These are phyloP conservation scores for Cytospora chrysosperma DNA, from an alignment of 2,329 filamentous ascomycete genomes.

Conservation along the genomic window DNA sequence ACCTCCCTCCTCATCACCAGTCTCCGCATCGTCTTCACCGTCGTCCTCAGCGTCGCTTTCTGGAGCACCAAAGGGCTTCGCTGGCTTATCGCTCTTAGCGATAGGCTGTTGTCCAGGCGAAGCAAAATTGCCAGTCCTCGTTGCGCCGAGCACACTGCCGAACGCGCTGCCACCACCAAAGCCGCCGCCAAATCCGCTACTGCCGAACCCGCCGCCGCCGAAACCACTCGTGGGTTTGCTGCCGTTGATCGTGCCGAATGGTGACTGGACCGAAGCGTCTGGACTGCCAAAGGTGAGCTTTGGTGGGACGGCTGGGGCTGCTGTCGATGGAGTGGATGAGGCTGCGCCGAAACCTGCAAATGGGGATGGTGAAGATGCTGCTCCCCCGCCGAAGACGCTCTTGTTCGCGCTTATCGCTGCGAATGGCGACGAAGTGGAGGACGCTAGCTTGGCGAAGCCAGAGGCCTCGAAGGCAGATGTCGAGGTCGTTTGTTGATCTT, in stretches of 20 bases:
- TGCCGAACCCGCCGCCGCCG: constrained; percentile 43
- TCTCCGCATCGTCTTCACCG: constrained; percentile 46
- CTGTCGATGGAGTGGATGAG: constrained; percentile 33
- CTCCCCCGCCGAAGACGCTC: constrained; percentile 49
- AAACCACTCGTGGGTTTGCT: constrained; percentile 31
- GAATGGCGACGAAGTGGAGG: constrained; percentile 63
- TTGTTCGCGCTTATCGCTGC: constrained; percentile 51
- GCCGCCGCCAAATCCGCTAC: constrained; percentile 32
- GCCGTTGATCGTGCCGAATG: constrained; percentile 46
- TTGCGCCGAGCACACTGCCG: constrained; percentile 38
- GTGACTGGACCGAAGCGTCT: constrained; percentile 39
- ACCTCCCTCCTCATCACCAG: constrained; percentile 45
- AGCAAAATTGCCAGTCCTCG: constrained; percentile 67
- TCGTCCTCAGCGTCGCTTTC: constrained; percentile 61
- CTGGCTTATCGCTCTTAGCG: constrained; percentile 58
- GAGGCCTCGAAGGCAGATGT: constrained; percentile 66
- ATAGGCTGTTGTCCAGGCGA: constrained; percentile 50
- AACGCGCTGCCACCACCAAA: constrained; percentile 45
- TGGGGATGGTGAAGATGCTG: constrained; percentile 41
- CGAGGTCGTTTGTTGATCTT: constrained; percentile 45
- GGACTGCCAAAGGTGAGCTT: constrained; percentile 48
- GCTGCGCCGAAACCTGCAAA: constrained; percentile 37
- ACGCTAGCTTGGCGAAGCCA: constrained; percentile 64
- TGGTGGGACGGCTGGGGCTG: constrained; percentile 31
- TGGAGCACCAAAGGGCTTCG: constrained; percentile 75